Percentiles rank a stretch among this genome's conserved stretches.
Conservation (phyloP, 257 asterid genomes). For the Solanum chmielewskii region DNA sequence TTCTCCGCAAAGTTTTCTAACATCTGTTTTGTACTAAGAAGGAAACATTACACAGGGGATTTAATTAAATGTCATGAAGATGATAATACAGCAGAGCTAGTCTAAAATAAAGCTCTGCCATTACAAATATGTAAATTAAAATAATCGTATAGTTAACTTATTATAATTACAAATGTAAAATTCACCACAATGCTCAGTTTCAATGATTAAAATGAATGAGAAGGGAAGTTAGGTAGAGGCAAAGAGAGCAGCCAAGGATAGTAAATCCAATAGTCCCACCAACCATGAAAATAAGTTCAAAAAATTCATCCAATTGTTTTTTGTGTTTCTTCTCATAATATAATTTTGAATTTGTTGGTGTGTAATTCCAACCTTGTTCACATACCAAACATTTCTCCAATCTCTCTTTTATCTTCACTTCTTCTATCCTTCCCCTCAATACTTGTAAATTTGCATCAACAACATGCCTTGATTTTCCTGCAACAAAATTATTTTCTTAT, state of each 20-base stretch:
- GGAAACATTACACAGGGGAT: too few species aligned
- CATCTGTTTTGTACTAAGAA: too few species aligned
- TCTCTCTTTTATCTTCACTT: conserved; percentile 29
- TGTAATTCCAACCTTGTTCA: conserved; percentile 29
- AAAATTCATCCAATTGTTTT: neutral
- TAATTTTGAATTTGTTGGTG: neutral
- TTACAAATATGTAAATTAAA: neutral
- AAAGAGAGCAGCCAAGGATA: conserved; percentile 19
- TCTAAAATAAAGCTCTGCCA: neutral
- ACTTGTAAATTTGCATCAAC: conserved; percentile 35
- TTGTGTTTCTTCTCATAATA: neutral
- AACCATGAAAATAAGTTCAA: conserved; percentile 13
- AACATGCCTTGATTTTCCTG: conserved; percentile 24
- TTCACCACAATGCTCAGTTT: neutral
- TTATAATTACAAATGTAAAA: neutral
- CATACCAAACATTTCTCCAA: conserved; percentile 22
- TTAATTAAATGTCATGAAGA: neutral
- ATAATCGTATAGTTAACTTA: neutral
- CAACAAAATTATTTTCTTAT: neutral
- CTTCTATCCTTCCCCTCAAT: conserved; percentile 36
- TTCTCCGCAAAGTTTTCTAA: neutral
- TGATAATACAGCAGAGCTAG: neutral
- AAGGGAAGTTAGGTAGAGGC: conserved; percentile 29
- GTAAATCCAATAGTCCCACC: conserved; percentile 35
- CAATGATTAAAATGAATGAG: conserved; percentile 19